These are phyloP conservation scores for Centella asiatica DNA, from an alignment of 129 eudicot species.

Conservation along the genomic window DNA sequence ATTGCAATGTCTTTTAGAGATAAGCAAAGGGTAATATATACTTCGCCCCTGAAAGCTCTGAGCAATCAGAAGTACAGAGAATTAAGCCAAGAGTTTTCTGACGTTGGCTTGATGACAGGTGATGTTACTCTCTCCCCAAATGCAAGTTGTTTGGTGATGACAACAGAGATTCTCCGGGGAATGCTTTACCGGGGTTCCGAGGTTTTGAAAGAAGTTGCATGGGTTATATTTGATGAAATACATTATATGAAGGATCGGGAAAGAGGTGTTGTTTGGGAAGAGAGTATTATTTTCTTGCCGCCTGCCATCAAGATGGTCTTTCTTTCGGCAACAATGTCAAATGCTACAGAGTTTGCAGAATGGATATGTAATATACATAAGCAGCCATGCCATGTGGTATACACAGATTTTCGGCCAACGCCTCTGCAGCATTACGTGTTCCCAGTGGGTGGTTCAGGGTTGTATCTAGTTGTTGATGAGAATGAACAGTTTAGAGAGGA, in stretches of 20 bases:
- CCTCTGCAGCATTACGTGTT: constrained; percentile 96
- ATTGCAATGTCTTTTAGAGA: constrained; percentile 94
- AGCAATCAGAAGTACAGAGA: constrained; percentile 96
- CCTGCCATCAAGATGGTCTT: constrained; percentile 96
- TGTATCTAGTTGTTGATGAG: constrained; percentile 94
- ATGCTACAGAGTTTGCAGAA: constrained; percentile 98
- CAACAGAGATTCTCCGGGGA: constrained; percentile 90
- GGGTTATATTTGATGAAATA: constrained; percentile 97
- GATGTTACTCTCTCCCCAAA: constrained; percentile 88
- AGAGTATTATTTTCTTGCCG: constrained; percentile 86
- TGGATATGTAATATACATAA: constrained; percentile 95
- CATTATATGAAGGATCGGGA: constrained; percentile 98
- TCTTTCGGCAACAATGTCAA: constrained; percentile 96
- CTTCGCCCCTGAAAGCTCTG: constrained; percentile 92
- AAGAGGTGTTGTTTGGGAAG: constrained; percentile 99
- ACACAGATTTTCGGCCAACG: constrained; percentile 94
- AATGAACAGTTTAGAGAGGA: constrained; percentile 94
- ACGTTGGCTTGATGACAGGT: constrained; percentile 98
- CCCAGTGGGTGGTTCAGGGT: constrained; percentile 90
- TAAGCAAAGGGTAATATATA: constrained; percentile 88
- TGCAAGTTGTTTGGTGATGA: constrained; percentile 95
- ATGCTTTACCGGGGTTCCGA: constrained; percentile 98
- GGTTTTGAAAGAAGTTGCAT: constrained; percentile 93
- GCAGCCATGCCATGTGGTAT: constrained; percentile 98
- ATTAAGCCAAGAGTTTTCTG: constrained; percentile 80